Evolutionary conservation across 2,329 filamentous ascomycete species (phyloP).

Genomic region (Epichloe hybrida): DNA sequence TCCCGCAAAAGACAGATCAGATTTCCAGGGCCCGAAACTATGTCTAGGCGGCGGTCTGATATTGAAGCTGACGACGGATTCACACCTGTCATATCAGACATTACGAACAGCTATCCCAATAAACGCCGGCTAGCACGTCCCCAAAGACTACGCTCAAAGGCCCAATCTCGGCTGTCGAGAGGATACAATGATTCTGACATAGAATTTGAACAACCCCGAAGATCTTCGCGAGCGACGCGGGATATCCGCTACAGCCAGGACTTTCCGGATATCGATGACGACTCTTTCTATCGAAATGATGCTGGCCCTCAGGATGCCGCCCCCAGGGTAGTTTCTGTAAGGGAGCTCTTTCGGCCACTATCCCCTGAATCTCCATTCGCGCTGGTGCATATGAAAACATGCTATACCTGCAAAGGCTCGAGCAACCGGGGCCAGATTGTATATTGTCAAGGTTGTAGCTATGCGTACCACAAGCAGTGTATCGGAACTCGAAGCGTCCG

Average conservation of each 20-base stretch:
- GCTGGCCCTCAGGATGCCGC: constrained; percentile 28
- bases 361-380: constrained; percentile 53
- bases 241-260: constrained; percentile 35
- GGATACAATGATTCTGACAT: constrained; percentile 29
- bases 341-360: constrained; percentile 58
- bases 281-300: constrained; percentile 37
- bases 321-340: constrained; percentile 49
- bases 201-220: constrained; percentile 37
- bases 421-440: constrained; percentile 53
- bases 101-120: constrained; percentile 12
- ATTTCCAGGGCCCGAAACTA: neutral
- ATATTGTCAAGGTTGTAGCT: constrained; percentile 81
- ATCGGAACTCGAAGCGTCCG: constrained; percentile 58
- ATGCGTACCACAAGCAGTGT: constrained; percentile 71
- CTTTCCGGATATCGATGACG: constrained; percentile 42
- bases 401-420: constrained; percentile 50
- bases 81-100: constrained; percentile 24
- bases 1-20: constrained; percentile 1
- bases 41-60: constrained; percentile 7
- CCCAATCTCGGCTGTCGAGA: constrained; percentile 8
- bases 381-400: constrained; percentile 53
- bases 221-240: constrained; percentile 34
- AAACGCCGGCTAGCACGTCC: constrained; percentile 11
- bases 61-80: constrained; percentile 22
- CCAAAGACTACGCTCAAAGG: constrained; percentile 10